Base-by-base conservation (phyloP, 805 yeast species). In the Yarrowia keelungensis region DNA sequence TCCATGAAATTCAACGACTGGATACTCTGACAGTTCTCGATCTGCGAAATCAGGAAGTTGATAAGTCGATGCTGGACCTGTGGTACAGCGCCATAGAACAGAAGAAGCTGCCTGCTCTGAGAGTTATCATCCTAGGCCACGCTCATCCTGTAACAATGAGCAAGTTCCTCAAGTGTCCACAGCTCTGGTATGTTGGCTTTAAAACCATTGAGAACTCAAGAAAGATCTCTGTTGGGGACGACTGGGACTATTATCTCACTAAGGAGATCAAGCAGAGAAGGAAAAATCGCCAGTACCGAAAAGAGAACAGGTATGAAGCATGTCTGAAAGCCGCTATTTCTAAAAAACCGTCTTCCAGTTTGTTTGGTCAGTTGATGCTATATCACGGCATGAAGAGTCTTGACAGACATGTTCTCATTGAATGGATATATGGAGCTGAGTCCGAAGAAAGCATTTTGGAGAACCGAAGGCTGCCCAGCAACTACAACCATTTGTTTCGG, bases 181-280 rank as follows among this genome's bases (percentile, higher is more conserved):
- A n/a, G 10, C 10, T 50, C 26, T 50, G 56, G 56, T 50, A 35
- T n/a, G 56, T 50, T n/a, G 56, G 56, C 5, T 50, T 26, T 26
- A 5, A 26, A 26, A 3, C 32, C 32, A 26, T 26, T 26, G 32
- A 26, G 32, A 5, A 5, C 32, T 5, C 4, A 26, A 26, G 7
- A 26, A 26, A 3, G 32, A 26, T 5, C 32, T 26, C 19, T 5
- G 32, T 26, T 14, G 19, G 38, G n/a, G 51, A 47, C n/a, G 8
- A 8, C 7, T 50, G 56, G 56, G n/a, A 35, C 16, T 16, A n/a
- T 7, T 35, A 22, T 4, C 5, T 19, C 12, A 35, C 41, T 10
- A 11, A 9, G 56, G 56, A 35, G 10, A 50, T 50, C 41, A 3
- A 9, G 5, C 16, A 14, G n/a, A n/a, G 15, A 2, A 11, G 16